Evolutionary conservation across 306 rosid genomes (phyloP).

Genomic region (Lathyrus oleraceus): DNA sequence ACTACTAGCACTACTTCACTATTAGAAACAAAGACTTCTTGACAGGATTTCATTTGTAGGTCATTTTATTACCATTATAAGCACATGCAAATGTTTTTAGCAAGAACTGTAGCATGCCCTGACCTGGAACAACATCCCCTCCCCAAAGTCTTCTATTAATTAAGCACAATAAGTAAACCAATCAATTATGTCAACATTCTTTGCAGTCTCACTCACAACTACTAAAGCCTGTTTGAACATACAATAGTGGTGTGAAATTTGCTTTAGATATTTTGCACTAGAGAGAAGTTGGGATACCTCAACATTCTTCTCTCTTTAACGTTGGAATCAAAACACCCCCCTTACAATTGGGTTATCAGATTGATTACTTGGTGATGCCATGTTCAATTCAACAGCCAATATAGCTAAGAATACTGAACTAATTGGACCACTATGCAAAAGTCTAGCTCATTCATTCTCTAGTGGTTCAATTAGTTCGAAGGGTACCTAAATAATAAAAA

Average conservation of each 20-base stretch:
- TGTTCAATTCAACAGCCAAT: conserved; percentile 16
- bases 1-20: too few species aligned
- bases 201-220: background rate
- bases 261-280: background rate
- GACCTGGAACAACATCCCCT: background rate
- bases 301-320: background rate
- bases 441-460: background rate
- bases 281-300: background rate
- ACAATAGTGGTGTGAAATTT: background rate
- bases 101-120: too few species aligned
- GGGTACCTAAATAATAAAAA: conserved; percentile 10
- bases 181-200: background rate
- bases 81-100: too few species aligned
- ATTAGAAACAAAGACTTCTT: too few species aligned
- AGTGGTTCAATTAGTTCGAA: background rate
- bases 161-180: background rate
- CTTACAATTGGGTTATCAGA: background rate
- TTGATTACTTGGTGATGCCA: background rate
- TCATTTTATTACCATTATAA: too few species aligned
- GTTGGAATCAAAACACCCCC: background rate
- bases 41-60: too few species aligned
- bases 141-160: background rate
- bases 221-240: background rate
- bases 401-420: background rate
- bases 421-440: conserved; percentile 1